Percentiles rank a stretch among this genome's conserved stretches.
Conservation (phyloP, 768 basidiomycete genomes). For the Tulasnella sp. region DNA sequence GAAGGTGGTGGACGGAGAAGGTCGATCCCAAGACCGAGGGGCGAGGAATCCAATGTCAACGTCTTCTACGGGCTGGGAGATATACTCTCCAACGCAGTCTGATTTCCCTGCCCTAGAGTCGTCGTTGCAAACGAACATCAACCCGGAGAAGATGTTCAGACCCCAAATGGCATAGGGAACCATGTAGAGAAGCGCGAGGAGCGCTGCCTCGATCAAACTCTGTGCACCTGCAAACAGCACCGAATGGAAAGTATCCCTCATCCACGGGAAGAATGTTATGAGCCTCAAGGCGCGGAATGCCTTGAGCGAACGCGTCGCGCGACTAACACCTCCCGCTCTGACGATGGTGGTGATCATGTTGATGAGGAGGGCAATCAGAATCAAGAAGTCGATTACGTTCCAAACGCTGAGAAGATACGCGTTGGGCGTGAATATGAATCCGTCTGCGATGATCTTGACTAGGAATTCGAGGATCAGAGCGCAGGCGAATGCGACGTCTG, state of each 20-base stretch:
- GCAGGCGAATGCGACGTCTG: slow-evolving; percentile 60
- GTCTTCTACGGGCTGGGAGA: slow-evolving; percentile 40
- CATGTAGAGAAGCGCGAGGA: slow-evolving; percentile 84
- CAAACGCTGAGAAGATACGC: slow-evolving; percentile 86
- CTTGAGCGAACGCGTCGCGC: slow-evolving; percentile 76
- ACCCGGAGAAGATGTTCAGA: slow-evolving; percentile 79
- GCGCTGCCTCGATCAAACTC: slow-evolving; percentile 79
- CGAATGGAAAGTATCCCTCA: slow-evolving; percentile 77
- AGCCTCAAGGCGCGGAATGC: slow-evolving; percentile 79
- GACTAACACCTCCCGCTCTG: slow-evolving; percentile 65
- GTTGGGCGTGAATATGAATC: slow-evolving; percentile 81
- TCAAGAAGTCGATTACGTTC: slow-evolving; percentile 83
- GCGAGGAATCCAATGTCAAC: slow-evolving; percentile 53
- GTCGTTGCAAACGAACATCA: slow-evolving; percentile 81
- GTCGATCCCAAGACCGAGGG: slow-evolving; percentile 84
- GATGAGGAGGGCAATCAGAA: slow-evolving; percentile 64
- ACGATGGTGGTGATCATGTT: slow-evolving; percentile 62
- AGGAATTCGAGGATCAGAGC: slow-evolving; percentile 68
- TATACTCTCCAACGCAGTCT: slow-evolving; percentile 67
- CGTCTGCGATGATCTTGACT: slow-evolving; percentile 88
- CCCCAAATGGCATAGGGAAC: slow-evolving; percentile 92
- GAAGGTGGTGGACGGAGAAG: slow-evolving; percentile 70
- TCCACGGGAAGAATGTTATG: slow-evolving; percentile 78
- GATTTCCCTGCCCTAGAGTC: slow-evolving; percentile 33
- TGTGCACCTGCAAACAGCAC: slow-evolving; percentile 76